Percentiles rank a stretch among this genome's conserved stretches.
phyloP scores from a whole-genome alignment of 805 yeast genomes.

The Wickerhamiella allomyrinae region DNA sequence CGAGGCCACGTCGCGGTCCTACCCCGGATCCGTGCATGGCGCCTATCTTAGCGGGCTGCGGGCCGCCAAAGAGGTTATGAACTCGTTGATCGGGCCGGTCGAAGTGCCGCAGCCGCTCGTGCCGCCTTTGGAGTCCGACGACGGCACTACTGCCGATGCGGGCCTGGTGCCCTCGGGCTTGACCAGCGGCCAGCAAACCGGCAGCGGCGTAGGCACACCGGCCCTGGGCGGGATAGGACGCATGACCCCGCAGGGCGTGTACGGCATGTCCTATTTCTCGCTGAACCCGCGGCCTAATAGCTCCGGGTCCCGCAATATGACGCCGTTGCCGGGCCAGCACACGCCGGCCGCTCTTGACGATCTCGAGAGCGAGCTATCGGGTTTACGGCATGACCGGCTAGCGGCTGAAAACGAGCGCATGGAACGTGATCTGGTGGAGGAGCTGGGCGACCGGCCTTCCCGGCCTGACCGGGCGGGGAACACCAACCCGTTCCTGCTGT shows the following conservation, averaged over 20 bases:
- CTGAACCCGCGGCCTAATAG: background rate
- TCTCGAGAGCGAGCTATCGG: constrained; percentile 19
- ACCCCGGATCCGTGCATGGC: constrained; percentile 32
- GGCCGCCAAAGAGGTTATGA: constrained; percentile 29
- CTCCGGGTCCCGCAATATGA: background rate
- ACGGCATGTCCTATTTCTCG: background rate
- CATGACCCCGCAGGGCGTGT: background rate
- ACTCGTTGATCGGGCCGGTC: constrained; percentile 28
- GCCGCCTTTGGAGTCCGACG: background rate
- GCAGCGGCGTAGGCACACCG: background rate
- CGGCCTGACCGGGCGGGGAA: constrained; percentile 27
- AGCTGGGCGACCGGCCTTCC: constrained; percentile 27
- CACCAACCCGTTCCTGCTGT: constrained; percentile 29
- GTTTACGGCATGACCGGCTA: constrained; percentile 20
- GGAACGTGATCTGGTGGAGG: constrained; percentile 24
- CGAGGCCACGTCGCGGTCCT: constrained; percentile 29
- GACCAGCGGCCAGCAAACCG: background rate
- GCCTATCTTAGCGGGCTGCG: constrained; percentile 31
- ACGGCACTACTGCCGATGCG: background rate
- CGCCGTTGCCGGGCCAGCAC: background rate
- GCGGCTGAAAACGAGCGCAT: constrained; percentile 22
- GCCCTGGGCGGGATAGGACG: background rate
- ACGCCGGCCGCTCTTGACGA: constrained; percentile 5
- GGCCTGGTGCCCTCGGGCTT: no score
- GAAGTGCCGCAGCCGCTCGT: constrained; percentile 27